These are phyloP conservation scores for Nothomitra cinnamomea DNA, from an alignment of 2,329 filamentous ascomycete species.

Conservation along the genomic window DNA sequence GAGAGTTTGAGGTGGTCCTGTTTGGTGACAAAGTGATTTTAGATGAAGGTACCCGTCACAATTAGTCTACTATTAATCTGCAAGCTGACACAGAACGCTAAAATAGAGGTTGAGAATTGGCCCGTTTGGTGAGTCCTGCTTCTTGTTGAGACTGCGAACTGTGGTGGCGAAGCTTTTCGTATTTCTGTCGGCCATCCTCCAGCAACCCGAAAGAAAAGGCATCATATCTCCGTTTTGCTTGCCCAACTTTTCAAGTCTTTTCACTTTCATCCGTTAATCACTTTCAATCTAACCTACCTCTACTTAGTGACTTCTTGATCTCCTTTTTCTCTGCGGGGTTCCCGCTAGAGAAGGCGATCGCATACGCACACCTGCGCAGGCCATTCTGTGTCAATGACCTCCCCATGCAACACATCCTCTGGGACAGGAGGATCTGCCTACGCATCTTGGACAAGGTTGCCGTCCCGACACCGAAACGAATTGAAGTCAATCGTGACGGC, in stretches of 20 bases:
- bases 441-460: slow-evolving; percentile 75
- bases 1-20: slow-evolving; percentile 90
- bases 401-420: slow-evolving; percentile 91
- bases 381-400: slow-evolving; percentile 97
- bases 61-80: slow-evolving; percentile 6
- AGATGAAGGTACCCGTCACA: slow-evolving; percentile 49
- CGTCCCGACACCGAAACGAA: slow-evolving; percentile 71
- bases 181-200: too few species aligned
- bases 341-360: slow-evolving; percentile 89
- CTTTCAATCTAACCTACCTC: slow-evolving; percentile 1
- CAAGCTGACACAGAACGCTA: slow-evolving; percentile 6
- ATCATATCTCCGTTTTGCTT: not conserved
- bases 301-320: slow-evolving; percentile 64
- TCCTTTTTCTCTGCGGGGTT: slow-evolving; percentile 98
- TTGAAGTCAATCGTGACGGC: slow-evolving; percentile 88
- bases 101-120: slow-evolving; percentile 78
- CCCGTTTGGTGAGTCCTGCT: slow-evolving; percentile 50
- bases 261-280: slow-evolving; percentile 5
- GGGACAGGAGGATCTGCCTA: slow-evolving; percentile 85
- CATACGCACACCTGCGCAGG: slow-evolving; percentile 81
- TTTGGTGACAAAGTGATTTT: slow-evolving; percentile 98
- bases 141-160: not conserved
- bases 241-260: slow-evolving; percentile 1
- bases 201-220: not conserved
- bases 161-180: too few species aligned